Evolutionary conservation across 1,284 basidiomycete species (phyloP), one percentile per base, ranked within the genome.

Genomic region (Irpex sp.): DNA sequence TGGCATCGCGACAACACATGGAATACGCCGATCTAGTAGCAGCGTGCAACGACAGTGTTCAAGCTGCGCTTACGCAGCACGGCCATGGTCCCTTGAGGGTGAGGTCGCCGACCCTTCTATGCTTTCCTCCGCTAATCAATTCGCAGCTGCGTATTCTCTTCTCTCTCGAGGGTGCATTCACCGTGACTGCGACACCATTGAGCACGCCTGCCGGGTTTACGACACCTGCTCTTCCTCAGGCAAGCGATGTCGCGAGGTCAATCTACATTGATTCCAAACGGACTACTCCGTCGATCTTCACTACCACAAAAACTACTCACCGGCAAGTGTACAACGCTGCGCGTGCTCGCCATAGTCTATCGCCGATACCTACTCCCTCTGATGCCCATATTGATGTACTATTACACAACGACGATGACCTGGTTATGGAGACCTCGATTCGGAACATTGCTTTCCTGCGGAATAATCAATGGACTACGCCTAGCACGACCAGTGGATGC

Each of bases 271-370:
- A 91, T 71, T 77, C 75, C 1, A 68, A 76, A 61, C 72, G 82
- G 4, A 87, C 85, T 1, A 70, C 77, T 7, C 73, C 80, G 0
- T 84, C 84, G 10, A 63, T 80, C 16, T 87, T 86, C 69, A 87
- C 87, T 0, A 68, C 70, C 36, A 86, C 87, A 53, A 92, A 92
- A 72, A 92, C 90, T 0, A 90, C 89, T 1, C 63, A 78, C 36
- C 80, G 90, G 55, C 63, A 69, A 8, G 71, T 78, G 28, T 92
- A 91, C 66, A 77, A 85, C 45, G 76, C 77, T 28, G 87, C 90
- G 2, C 85, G 88, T 18, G 65, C 67, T 1, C 81, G 90, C 47
- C 78, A 76, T 49, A 74, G 77, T 55, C 72, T 86, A 9, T 74
- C 78, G n/a, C 63, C 72, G 36, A 21, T 67, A 1, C 68, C 74